Base-by-base conservation (phyloP, 2,329 filamentous ascomycete species). In the Fusarium goolgardi region DNA sequence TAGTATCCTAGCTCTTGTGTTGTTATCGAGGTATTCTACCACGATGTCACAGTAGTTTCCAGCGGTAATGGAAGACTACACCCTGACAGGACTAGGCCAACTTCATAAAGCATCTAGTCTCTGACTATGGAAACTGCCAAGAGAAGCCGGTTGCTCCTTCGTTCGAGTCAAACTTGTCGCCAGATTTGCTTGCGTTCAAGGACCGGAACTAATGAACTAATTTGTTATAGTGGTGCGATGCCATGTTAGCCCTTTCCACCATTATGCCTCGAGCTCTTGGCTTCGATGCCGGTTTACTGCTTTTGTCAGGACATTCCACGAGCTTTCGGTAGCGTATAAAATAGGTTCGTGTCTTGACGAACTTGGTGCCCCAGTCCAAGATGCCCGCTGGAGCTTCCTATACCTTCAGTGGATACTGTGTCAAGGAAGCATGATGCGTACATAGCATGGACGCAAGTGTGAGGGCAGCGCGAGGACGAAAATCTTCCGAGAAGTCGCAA, bases 71-170 rank as follows among this genome's bases (percentile, higher is more conserved):
- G 61, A 69, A 63, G 32, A 37, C 59, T 50, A 52, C 32, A 62
- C 56, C 68, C 62, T 39, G 29, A 43, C 45, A 58, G 20, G 46
- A 64, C 59, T 50, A 63, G 55, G 15, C 53, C 55, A 18, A 20
- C 40, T 43, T 51, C 35, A 37, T 37, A 21, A 52, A 59, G 31
- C 18, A 51, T 44, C 44, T 37, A 41, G 43, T 45, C 44, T 59
- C 52, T 56, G 61, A 37, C 59, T 55, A 61, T 62, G 60, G 71
- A 59, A 63, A 64, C 55, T 15, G 59, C 60, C 60, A 72, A 73
- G 63, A 59, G 46, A 35, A 35, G 52, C 46, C 50, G 29, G 55
- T 49, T 59, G 31, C 49, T 63, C 66, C 57, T 35, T 25, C 47
- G 49, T 71, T 15, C 34, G 61, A 59, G 35, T 59, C 46, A 55